Base-by-base conservation (phyloP, 331 rosid species). In the Saraca asoca region DNA sequence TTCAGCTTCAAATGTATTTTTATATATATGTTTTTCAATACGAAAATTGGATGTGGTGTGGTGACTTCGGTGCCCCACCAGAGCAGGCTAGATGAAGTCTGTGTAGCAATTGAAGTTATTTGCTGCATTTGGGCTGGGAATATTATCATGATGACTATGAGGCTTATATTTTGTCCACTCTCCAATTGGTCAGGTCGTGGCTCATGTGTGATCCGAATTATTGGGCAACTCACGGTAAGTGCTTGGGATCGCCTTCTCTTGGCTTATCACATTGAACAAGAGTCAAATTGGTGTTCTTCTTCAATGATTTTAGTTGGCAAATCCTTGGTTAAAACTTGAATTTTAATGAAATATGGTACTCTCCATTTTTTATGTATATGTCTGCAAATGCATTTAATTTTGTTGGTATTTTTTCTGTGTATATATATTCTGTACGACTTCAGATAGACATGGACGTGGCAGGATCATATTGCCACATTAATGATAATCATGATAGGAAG, bases 121-220 rank as follows among this genome's bases (percentile, higher is more conserved):
- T 66, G 74, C 31, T 24, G 34, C 61, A 52, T 69, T 76, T 66
- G 78, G 69, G 82, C 72, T 51, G 72, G 72, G 67, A 8, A 29
- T 57, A 48, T 9, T 31, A 42, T n/a, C n/a, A n/a, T n/a, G n/a
- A n/a, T 69, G 72, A 46, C 54, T 31, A 43, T 44, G 55, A 66
- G 75, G 66, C 74, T 78, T 72, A 38, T 64, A 49, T 66, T 71
- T 51, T 67, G 73, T 76, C 78, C 66, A 38, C 79, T 68, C 77
- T 57, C 71, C 75, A 74, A 59, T 69, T 75, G 78, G 78, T 71
- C 68, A 77, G 83, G 83, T 80, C 71, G 78, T 61, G 50, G 74
- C 68, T 29, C 71, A 58, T 41, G 61, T 64, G 31, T 1, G 71
- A 72, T 69, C 71, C 78, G 24, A 68, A 34, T 39, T 59, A 51